Base-by-base conservation (phyloP, 2,329 filamentous ascomycete genomes). In the Periconia macrospinosa region DNA sequence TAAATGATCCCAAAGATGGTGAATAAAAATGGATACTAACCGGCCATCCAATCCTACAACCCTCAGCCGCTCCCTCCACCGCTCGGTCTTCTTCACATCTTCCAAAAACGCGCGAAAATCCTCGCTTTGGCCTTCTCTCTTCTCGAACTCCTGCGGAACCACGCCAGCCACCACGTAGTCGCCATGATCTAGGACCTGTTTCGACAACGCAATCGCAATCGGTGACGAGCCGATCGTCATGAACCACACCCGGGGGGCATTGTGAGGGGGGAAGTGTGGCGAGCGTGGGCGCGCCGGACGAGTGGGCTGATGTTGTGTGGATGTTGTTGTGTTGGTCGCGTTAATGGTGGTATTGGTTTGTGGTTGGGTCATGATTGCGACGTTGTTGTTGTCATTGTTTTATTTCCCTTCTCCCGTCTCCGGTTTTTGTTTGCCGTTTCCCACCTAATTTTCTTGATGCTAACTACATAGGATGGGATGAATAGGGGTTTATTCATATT, bases 121-220 rank as follows among this genome's bases (percentile, higher is more conserved):
- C 64, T 86, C 82, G 70, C 87, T 90, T 59, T 90, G 86, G 8
- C 75, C 75, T 52, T 76, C 87, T 71, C 92, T 83, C 65, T 78
- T 78, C 60, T 92, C 89, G 59, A 92, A 87, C 74, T 94, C 90
- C 47, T 83, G 79, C 2, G 91, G 88, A 45, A 90, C 86, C 33
- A 97, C 81, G 50, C 92, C 94, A 6, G 91, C 89, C 45, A 93
- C 88, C 45, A 96, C 89, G 71, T 89, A 92, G 75, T 97, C 94
- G 46, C 94, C 93, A 75, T 97, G 92, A n/a, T 86, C 85, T 45
- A 97, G 86, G 42, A 96, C 82, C 64, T 91, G 85, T 50, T 89
- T 86, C 50, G 91, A 89, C 53, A 97, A 82, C 44, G 90, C 88
- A 55, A 96, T 89, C 50, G 88, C 88, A 59, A 97, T 83, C 13